These are phyloP conservation scores for Diospyros lotus DNA, from an alignment of 148 eudicot species.

Conservation along the genomic window DNA sequence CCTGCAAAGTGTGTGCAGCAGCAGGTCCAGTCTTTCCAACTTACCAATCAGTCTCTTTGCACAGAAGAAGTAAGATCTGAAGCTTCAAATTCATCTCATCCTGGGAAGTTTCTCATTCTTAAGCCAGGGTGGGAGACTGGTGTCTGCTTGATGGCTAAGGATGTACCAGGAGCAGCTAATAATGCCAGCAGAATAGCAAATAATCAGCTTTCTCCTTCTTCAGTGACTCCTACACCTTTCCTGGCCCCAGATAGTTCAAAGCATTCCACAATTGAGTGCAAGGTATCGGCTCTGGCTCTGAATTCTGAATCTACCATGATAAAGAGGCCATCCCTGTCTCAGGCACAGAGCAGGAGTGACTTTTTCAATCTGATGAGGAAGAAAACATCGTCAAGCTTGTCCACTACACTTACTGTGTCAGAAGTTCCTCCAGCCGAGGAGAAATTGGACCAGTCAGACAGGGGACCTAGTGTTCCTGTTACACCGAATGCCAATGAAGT, in stretches of 20 bases:
- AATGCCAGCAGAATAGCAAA: conserved; percentile 33
- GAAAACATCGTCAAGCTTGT: conserved; percentile 36
- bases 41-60: conserved; percentile 42
- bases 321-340: conserved; percentile 54
- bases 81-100: conserved; percentile 37
- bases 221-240: conserved; percentile 28
- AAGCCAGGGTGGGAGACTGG: conserved; percentile 66
- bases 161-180: conserved; percentile 33
- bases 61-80: conserved; percentile 42
- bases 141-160: conserved; percentile 31
- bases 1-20: conserved; percentile 53
- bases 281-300: conserved; percentile 36
- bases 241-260: conserved; percentile 31
- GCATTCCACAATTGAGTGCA: conserved; percentile 32
- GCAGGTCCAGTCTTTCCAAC: conserved; percentile 39
- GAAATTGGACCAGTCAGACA: conserved; percentile 29
- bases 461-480: conserved; percentile 4
- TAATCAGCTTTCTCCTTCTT: conserved; percentile 31
- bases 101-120: conserved; percentile 54
- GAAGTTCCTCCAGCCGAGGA: conserved; percentile 23
- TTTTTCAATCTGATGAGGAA: conserved; percentile 84
- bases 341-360: conserved; percentile 72
- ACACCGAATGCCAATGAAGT: conserved; percentile 33
- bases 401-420: conserved; percentile 28
- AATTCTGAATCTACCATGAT: conserved; percentile 35